These are phyloP conservation scores for Xylaria curta DNA, from an alignment of 495 filamentous ascomycete genomes.

Conservation along the genomic window DNA sequence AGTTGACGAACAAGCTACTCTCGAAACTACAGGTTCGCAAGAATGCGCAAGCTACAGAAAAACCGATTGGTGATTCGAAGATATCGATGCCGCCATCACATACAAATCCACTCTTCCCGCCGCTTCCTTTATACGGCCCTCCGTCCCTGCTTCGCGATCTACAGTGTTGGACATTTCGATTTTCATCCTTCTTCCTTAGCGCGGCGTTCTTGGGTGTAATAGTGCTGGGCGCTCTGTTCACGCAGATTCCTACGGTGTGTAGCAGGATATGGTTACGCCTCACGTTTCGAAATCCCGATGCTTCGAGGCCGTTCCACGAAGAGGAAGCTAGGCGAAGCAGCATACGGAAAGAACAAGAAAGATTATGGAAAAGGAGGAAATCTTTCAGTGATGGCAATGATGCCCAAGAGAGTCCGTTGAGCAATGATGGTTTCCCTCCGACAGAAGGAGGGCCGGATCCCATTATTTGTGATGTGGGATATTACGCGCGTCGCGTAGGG, in stretches of 20 bases:
- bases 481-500: constrained; percentile 89
- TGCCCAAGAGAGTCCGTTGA: constrained; percentile 49
- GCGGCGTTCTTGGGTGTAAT: constrained; percentile 77
- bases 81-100: constrained; percentile 60
- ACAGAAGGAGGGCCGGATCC: constrained; percentile 82
- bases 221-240: constrained; percentile 72
- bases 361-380: constrained; percentile 63
- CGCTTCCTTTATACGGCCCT: constrained; percentile 82
- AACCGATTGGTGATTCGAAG: constrained; percentile 41
- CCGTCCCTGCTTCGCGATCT: constrained; percentile 66
- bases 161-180: constrained; percentile 67
- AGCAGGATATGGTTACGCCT: constrained; percentile 54
- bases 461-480: constrained; percentile 77
- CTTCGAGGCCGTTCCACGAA: constrained; percentile 68
- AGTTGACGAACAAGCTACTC: constrained; percentile 21
- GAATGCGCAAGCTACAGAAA: constrained; percentile 25
- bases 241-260: constrained; percentile 60
- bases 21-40: constrained; percentile 20
- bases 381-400: constrained; percentile 34
- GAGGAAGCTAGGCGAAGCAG: constrained; percentile 64
- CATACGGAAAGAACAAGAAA: constrained; percentile 61
- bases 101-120: constrained; percentile 87
- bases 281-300: constrained; percentile 62
- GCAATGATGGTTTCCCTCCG: constrained; percentile 65
- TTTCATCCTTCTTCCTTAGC: constrained; percentile 74